Base-by-base conservation (phyloP, 768 basidiomycete species). In the Leccinum aurantiacum region DNA sequence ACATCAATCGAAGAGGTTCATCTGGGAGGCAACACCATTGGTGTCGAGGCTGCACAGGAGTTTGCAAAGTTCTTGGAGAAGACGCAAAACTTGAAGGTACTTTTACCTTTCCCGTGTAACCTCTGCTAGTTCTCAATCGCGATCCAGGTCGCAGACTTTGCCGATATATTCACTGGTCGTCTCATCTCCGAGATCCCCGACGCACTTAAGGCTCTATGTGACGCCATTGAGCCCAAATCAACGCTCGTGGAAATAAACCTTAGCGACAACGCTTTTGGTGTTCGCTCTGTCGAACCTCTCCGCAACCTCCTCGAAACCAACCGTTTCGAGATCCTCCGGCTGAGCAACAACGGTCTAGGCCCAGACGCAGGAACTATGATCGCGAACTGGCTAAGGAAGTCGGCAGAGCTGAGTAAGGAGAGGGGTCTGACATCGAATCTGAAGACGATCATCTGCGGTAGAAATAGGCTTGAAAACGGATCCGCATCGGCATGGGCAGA, bases 341-440 rank as follows among this genome's bases (percentile, higher is more conserved):
- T 98, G 62, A 96, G 93, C 77, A 99, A 98, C 80, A 98, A 98
- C 74, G 96, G 96, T 24, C 85, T 99, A 17, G 96, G 96, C 10
- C 91, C 93, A 14, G 87, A 85, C 17, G 97, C 94, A 27, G 97
- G 97, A 46, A 78, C 78, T 11, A 85, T 90, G 70, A 85, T 99
- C 65, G 93, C 97, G 53, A 82, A 87, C 56, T 97, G 97, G 24
- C 78, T 98, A 13, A 77, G 83, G 22, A 84, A 85, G 61, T 92
- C 92, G 25, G 95, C 93, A 1, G 77, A 80, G 56, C 78, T 87
- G 58, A 85, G 82, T 61, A 84, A 88, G 63, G 78, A 77, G 24
- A 86, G 85, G 44, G 91, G 89, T 10, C 82, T 85, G 68, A 76
- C 74, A 54, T 89, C 89, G n/a, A 87, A 85, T 63, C 77, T 99